Conservation (phyloP, 345 rosid species). For the Populus deltoides region DNA sequence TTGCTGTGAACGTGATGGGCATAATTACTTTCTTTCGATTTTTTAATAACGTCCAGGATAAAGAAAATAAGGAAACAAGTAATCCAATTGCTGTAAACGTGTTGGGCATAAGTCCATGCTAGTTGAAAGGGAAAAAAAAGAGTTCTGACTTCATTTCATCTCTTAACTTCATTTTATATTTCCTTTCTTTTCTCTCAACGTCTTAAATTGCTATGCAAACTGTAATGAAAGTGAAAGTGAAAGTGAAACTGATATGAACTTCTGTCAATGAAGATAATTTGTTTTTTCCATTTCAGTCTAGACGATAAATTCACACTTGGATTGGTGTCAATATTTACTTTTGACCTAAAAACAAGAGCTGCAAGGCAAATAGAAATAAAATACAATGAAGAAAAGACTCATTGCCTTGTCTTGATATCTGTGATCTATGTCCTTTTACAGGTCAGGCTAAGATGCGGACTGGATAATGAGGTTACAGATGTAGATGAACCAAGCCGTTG, state of each 20-base stretch:
- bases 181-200: not conserved
- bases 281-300: not conserved
- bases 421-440: conserved; percentile 17
- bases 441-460: conserved; percentile 88
- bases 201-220: not conserved
- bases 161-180: not conserved
- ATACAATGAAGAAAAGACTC: not conserved
- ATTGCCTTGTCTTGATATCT: conserved; percentile 3
- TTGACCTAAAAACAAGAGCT: not conserved
- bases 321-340: not conserved
- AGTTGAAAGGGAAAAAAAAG: not conserved
- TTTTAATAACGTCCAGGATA: not conserved
- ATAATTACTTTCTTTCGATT: not conserved
- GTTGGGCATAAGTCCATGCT: not conserved
- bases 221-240: not conserved
- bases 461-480: conserved; percentile 71
- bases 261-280: not conserved
- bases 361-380: not conserved
- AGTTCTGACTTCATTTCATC: not conserved
- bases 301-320: not conserved
- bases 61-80: not conserved
- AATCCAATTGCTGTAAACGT: not conserved
- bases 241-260: not conserved
- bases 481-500: conserved; percentile 98
- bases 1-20: too few species aligned